Percentiles rank a stretch among this genome's conserved stretches.
These are phyloP conservation scores for Acrodontium crateriforme DNA, from an alignment of 2,329 filamentous ascomycete genomes.

Conservation along the genomic window DNA sequence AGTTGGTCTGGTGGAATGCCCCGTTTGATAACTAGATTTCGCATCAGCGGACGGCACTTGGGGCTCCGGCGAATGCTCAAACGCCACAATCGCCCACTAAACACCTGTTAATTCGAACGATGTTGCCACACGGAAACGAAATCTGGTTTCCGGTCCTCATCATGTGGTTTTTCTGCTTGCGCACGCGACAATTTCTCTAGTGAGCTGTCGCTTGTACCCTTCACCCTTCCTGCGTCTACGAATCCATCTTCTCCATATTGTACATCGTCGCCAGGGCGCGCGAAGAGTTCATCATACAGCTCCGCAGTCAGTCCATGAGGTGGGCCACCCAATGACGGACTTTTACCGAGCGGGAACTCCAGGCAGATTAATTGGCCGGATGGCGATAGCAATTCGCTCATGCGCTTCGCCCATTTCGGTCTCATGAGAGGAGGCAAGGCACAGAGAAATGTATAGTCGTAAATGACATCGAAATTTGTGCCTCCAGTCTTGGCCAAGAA, in stretches of 20 bases:
- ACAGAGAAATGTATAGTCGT: conserved; percentile 53
- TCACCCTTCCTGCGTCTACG: conserved; percentile 25
- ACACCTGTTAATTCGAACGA: too few species aligned
- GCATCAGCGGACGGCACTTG: too few species aligned
- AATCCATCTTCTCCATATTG: conserved; percentile 44
- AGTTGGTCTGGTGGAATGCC: too few species aligned
- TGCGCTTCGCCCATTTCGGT: conserved; percentile 43
- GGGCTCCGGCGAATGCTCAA: too few species aligned
- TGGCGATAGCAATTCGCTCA: conserved; percentile 39
- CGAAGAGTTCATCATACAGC: conserved; percentile 59
- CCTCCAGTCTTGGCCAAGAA: conserved; percentile 35
- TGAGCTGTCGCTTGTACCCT: too few species aligned
- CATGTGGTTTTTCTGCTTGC: too few species aligned
- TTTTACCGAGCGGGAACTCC: conserved; percentile 66
- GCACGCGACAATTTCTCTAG: too few species aligned
- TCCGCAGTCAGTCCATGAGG: conserved; percentile 57
- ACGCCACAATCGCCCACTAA: too few species aligned
- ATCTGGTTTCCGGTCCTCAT: too few species aligned
- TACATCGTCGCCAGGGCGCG: conserved; percentile 53
- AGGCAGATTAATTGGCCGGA: conserved; percentile 47
- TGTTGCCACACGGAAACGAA: too few species aligned
- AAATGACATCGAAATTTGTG: conserved; percentile 48
- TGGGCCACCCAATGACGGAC: conserved; percentile 50
- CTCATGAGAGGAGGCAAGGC: conserved; percentile 42
- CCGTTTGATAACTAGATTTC: too few species aligned